Base-by-base conservation (phyloP, 805 yeast species). In the Kodamaea restingae region DNA sequence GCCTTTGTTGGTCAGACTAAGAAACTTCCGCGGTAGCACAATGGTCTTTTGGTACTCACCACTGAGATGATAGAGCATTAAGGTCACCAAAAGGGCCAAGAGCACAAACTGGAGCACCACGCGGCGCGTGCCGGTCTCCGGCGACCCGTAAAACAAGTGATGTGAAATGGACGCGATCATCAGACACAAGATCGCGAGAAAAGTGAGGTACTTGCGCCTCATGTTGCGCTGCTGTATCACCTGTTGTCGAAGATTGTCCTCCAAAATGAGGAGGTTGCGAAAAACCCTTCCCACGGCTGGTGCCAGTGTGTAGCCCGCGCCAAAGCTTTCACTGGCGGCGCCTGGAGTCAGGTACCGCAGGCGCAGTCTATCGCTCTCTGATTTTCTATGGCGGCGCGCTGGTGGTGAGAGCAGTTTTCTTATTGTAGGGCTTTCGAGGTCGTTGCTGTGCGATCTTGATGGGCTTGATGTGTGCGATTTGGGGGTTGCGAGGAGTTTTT, bases 11-110 rank as follows among this genome's bases (percentile, higher is more conserved):
- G 97, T 80, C n/a, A 83, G 76, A 1, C 80, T 67, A 40, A 93
- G 65, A 55, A 88, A 91, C 54, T 78, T 73, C 44, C 95, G 74
- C 2, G 96, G 95, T 30, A 80, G 67, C 11, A 85, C 82, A 39
- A 91, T 85, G 0, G 96, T 87, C 44, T 93, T 76, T 42, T 76
- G 77, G 60, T 91, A 93, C 62, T 88, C 93, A 1, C 98, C 98
- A 17, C 95, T 82, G 25, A 91, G 61, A 52, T 84, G 88, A 61
- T 87, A 91, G 31, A 91, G 66, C 18, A 79, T 71, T 40, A 88
- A 62, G 0, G 96, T 84, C 14, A 90, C 78, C 20, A 75, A 49
- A 14, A 78, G 72, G 37, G 82, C 80, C 12, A 82, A 65, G 3
- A 85, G 72, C 10, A 78, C 54, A 35, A 86, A 78, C 54, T 80